Base-by-base conservation (phyloP, 1,284 basidiomycete species). In the Papiliotrema nemorosa region DNA sequence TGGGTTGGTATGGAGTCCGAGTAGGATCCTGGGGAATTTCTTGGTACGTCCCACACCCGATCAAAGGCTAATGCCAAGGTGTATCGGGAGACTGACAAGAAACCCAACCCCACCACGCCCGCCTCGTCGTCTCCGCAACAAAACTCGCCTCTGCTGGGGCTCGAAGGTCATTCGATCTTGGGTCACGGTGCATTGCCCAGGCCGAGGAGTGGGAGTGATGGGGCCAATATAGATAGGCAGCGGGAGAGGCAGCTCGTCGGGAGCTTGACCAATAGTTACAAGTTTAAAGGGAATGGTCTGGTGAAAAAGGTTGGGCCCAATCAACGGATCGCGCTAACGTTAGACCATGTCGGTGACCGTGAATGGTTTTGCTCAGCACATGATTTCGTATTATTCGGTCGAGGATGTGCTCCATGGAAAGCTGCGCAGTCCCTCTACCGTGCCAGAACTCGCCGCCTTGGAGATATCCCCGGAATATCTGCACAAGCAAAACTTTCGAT, bases 361-460 rank as follows among this genome's bases (percentile, higher is more conserved):
- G 53, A 74, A 77, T 48, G 88, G 88, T 22, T 88, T 88, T 42
- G 83, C 90, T 0, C 92, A 97, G 68, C 93, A 97, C 70, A 82
- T 97, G 54, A 90, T 97, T 46, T 96, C 91, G 1, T 97, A 97
- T 78, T 97, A 97, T 80, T 86, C 85, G 58, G 82, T 94, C 51
- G 87, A 90, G 59, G 93, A 97, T 68, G 90, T 96, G 20, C 83
- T 89, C 45, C 82, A 84, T 50, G 90, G 90, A 20, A 85, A 90
- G 27, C 81, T 97, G 6, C 83, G 91, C 27, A 81, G 88, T 0
- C 93, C 93, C 0, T 93, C 90, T 0, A 87, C 87, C 2, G 79
- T 94, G 0, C 88, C 90, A 0, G 92, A 97, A 72, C 81, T 97
- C 26, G 84, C 85, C 0, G 81, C 87, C 0, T 79, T 97, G 29